These are phyloP conservation scores for Cystofilobasidium macerans DNA, from an alignment of 768 basidiomycete species.

Conservation along the genomic window DNA sequence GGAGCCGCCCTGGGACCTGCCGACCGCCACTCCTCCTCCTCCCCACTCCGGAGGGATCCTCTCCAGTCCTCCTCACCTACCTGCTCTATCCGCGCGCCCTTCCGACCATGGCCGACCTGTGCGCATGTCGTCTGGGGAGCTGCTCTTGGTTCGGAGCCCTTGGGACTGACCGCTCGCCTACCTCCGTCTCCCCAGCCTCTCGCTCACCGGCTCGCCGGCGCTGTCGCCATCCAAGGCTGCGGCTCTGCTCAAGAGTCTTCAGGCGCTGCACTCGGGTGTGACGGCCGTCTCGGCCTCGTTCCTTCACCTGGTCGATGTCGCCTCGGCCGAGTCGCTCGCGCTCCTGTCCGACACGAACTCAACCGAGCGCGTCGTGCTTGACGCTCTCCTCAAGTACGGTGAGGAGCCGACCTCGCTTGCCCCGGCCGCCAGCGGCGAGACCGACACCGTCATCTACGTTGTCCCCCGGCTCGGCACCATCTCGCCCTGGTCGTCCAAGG, in stretches of 20 bases:
- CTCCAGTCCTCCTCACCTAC: neutral
- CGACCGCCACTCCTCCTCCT: too few species aligned
- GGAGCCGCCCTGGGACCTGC: too few species aligned
- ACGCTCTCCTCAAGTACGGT: conserved; percentile 71
- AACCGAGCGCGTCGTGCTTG: conserved; percentile 47
- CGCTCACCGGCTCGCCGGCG: conserved; percentile 64
- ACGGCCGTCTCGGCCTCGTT: conserved; percentile 67
- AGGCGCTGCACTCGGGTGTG: conserved; percentile 45
- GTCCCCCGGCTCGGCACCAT: conserved; percentile 79
- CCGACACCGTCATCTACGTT: conserved; percentile 51
- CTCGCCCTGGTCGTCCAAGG: conserved; percentile 98
- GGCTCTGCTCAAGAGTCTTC: conserved; percentile 53
- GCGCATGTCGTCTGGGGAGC: too few species aligned
- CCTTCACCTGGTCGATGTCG: conserved; percentile 70
- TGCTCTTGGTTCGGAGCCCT: too few species aligned
- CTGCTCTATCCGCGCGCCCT: neutral
- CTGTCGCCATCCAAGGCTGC: conserved; percentile 61
- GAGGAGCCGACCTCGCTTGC: conserved; percentile 44
- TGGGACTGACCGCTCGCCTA: neutral
- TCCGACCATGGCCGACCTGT: neutral
- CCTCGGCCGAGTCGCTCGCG: conserved; percentile 42
- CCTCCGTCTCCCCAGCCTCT: conserved; percentile 49
- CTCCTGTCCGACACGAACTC: conserved; percentile 46
- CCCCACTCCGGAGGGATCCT: too few species aligned
- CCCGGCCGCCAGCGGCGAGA: conserved; percentile 35